Conservation (phyloP, 306 rosid genomes). For the Heteromeles arbutifolia region DNA sequence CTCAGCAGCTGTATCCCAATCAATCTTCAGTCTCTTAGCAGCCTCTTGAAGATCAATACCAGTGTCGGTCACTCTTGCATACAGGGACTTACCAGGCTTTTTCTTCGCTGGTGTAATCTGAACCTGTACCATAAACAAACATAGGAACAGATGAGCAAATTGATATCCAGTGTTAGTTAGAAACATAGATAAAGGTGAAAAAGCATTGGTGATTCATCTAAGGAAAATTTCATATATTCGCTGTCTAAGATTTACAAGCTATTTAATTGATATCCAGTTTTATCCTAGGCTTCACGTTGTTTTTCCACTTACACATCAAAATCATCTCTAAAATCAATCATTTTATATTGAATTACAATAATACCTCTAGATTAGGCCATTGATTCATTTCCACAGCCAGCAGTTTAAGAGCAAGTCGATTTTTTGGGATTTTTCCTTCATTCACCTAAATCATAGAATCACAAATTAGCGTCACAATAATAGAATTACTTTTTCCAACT, state of each 20-base stretch:
- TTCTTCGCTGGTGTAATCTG: constrained; percentile 46
- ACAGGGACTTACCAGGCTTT: constrained; percentile 74
- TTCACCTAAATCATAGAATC: constrained; percentile 46
- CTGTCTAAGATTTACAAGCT: neutral
- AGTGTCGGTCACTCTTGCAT: constrained; percentile 83
- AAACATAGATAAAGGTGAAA: neutral
- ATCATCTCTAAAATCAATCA: neutral
- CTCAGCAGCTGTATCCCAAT: constrained; percentile 98
- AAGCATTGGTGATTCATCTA: neutral
- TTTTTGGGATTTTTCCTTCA: constrained; percentile 71
- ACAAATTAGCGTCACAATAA: neutral
- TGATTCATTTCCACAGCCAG: constrained; percentile 84
- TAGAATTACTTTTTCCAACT: neutral
- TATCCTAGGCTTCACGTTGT: neutral
- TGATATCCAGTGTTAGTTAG: neutral
- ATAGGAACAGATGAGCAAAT: neutral
- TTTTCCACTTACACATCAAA: neutral
- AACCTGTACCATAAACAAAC: constrained; percentile 31
- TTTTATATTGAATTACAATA: constrained; percentile 4
- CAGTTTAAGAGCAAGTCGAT: constrained; percentile 54
- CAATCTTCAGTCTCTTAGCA: constrained; percentile 70
- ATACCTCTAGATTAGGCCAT: constrained; percentile 97
- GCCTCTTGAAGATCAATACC: constrained; percentile 76
- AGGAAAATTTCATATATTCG: neutral
- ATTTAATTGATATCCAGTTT: neutral